Conservation (phyloP, 257 asterid genomes). For the Rhazya stricta region DNA sequence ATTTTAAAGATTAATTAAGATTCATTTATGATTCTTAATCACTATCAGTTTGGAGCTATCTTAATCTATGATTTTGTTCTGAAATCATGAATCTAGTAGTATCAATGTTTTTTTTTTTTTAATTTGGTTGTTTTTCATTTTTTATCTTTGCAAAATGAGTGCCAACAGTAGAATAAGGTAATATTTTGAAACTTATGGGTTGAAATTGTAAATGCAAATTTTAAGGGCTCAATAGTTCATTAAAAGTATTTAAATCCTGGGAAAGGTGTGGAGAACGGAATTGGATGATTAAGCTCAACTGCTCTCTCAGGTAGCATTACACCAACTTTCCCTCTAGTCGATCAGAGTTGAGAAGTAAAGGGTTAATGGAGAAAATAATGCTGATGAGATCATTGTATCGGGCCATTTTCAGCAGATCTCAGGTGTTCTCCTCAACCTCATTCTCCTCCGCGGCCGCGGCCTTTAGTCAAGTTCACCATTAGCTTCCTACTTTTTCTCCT, state of each 20-base stretch:
- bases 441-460: slow-evolving; percentile 31
- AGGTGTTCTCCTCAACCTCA: slow-evolving; percentile 30
- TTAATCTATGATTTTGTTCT: no score
- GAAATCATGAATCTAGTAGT: no score
- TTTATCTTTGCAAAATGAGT: no score
- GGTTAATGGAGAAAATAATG: slow-evolving; percentile 50
- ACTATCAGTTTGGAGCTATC: no score
- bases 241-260: no score
- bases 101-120: no score
- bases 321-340: not conserved
- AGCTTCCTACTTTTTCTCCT: slow-evolving; percentile 42
- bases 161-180: no score
- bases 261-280: not conserved
- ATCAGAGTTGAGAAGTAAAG: not conserved
- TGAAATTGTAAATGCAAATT: no score
- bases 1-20: no score
- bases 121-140: no score
- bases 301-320: not conserved
- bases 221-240: not conserved
- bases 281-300: not conserved
- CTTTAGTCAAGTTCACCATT: slow-evolving; percentile 47
- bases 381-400: slow-evolving; percentile 67
- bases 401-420: slow-evolving; percentile 59
- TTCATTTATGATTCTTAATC: no score
- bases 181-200: no score